Evolutionary conservation across 2,329 filamentous ascomycete genomes (phyloP).

Genomic region (Verruconis gallopava): DNA sequence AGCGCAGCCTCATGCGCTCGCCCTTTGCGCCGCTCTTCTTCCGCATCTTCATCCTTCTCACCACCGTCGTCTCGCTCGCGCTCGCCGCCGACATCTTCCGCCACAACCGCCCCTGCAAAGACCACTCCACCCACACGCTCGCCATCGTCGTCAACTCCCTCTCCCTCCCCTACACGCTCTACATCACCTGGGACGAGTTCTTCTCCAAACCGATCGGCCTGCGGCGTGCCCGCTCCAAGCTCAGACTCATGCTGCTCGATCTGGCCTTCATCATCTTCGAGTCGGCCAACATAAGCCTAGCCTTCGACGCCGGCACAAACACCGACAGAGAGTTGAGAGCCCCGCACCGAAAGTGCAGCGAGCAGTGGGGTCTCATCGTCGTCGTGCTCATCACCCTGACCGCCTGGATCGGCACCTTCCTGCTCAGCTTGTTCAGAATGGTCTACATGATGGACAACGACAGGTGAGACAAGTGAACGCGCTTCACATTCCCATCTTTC

Average conservation of each 20-base stretch:
- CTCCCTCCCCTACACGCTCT: slow-evolving; percentile 78
- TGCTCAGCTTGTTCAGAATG: slow-evolving; percentile 47
- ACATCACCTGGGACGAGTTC: slow-evolving; percentile 95
- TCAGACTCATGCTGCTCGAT: slow-evolving; percentile 79
- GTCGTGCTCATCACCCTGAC: slow-evolving; percentile 71
- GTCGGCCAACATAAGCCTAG: slow-evolving; percentile 79
- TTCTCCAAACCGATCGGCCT: slow-evolving; percentile 84
- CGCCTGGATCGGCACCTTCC: slow-evolving; percentile 84
- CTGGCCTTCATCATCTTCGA: slow-evolving; percentile 97
- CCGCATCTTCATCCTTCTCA: slow-evolving; percentile 68
- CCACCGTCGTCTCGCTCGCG: slow-evolving; percentile 69
- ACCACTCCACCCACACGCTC: slow-evolving; percentile 60
- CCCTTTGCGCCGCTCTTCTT: slow-evolving; percentile 77
- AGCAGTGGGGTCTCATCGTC: slow-evolving; percentile 59
- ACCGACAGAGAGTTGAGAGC: slow-evolving; percentile 26
- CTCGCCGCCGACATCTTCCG: slow-evolving; percentile 58
- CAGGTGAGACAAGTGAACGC: too few species aligned
- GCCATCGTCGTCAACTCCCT: slow-evolving; percentile 81
- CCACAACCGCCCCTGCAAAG: slow-evolving; percentile 36
- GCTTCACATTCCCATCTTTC: too few species aligned
- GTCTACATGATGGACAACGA: slow-evolving; percentile 4
- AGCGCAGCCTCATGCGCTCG: slow-evolving; percentile 58
- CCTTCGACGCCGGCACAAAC: slow-evolving; percentile 68
- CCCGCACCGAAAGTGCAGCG: slow-evolving; percentile 39
- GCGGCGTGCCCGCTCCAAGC: slow-evolving; percentile 71